Conservation (phyloP, 2,329 filamentous ascomycete genomes). For the Ophiosphaerella herpotricha region DNA sequence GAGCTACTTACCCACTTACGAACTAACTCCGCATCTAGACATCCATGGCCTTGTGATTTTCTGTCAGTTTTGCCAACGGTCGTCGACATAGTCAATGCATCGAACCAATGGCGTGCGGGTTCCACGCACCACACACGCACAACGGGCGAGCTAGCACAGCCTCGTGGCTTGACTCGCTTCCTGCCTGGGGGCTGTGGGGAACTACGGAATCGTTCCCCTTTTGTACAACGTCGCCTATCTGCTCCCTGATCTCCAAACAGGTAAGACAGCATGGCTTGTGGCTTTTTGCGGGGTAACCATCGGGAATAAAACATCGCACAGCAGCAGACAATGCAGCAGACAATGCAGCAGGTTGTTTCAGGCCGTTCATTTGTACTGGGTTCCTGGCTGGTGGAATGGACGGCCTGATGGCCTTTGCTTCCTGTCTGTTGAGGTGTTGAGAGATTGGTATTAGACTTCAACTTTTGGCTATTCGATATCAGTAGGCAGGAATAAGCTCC, state of each 20-base stretch:
- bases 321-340: neutral
- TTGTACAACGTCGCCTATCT: conserved; percentile 34
- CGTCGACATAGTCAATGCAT: no score
- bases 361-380: conserved; percentile 10
- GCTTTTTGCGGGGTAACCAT: conserved; percentile 26
- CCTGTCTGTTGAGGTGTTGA: neutral
- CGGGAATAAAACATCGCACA: conserved; percentile 12
- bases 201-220: conserved; percentile 11
- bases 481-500: neutral
- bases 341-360: conserved; percentile 24
- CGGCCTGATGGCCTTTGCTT: neutral
- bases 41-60: no score
- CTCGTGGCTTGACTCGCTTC: conserved; percentile 6
- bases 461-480: no score
- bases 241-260: conserved; percentile 33
- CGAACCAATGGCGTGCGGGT: no score
- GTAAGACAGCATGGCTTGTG: conserved; percentile 28
- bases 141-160: neutral
- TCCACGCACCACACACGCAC: no score
- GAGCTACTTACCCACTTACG: no score
- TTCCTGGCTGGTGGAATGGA: conserved; percentile 12
- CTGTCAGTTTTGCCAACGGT: no score
- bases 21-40: no score
- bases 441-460: neutral
- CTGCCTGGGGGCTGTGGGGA: conserved; percentile 2